Conservation (phyloP, 139 green algal species). For the Spirogloea muscicola region DNA sequence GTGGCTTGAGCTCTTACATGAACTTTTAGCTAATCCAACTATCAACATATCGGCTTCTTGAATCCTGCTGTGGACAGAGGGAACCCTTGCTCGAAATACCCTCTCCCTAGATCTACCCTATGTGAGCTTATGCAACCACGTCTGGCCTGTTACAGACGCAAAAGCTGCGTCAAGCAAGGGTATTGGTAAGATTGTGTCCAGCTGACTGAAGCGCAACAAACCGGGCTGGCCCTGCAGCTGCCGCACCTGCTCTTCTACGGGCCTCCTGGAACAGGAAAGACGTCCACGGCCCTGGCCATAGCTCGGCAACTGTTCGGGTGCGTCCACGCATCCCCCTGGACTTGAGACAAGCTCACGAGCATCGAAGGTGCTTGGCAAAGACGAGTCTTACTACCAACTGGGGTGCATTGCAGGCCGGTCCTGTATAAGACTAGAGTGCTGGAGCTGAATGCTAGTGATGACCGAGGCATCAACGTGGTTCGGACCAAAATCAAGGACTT, state of each 20-base stretch:
- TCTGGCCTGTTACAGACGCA: background rate
- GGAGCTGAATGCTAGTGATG: slow-evolving; percentile 95
- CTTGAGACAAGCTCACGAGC: no score
- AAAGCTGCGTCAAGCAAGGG: background rate
- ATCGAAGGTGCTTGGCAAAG: no score
- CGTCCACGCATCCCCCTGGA: no score
- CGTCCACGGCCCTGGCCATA: slow-evolving; percentile 78
- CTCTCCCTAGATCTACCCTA: background rate
- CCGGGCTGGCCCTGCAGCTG: slow-evolving; percentile 57
- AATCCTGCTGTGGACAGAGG: no score
- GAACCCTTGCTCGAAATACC: background rate
- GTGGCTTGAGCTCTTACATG: no score
- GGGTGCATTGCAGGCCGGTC: slow-evolving; percentile 44
- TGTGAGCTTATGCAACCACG: background rate
- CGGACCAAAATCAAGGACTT: slow-evolving; percentile 89
- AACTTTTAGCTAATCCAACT: no score
- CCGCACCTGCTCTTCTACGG: slow-evolving; percentile 98
- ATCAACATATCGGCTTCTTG: no score
- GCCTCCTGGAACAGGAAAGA: slow-evolving; percentile 96
- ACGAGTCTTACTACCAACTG: no score
- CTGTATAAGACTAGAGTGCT: slow-evolving; percentile 69
- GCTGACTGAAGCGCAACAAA: no score
- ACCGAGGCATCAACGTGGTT: slow-evolving; percentile 86
- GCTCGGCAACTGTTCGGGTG: slow-evolving; percentile 51
- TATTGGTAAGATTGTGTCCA: slow-evolving; percentile 16